Conservation (phyloP, 257 asterid species). For the Solanum corneliomulleri region DNA sequence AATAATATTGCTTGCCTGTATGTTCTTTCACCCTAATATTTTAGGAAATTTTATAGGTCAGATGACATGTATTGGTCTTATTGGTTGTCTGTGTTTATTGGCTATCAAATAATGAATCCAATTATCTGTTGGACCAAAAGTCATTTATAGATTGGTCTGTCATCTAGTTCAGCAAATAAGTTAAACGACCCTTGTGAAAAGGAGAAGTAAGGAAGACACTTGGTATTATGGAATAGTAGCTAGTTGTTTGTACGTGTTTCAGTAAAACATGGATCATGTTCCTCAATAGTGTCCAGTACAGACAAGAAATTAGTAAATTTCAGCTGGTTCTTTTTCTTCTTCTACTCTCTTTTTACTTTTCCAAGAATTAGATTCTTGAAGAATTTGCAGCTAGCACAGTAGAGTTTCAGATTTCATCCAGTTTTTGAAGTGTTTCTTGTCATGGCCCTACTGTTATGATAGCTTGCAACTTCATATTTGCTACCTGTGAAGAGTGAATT, state of each 20-base stretch:
- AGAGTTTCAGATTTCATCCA: not conserved
- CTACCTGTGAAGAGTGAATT: not conserved
- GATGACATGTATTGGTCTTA: not conserved
- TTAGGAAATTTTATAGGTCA: not conserved
- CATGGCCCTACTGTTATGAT: not conserved
- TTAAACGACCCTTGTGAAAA: not conserved
- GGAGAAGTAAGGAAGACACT: not conserved
- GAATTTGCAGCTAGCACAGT: not conserved
- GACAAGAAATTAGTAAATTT: not conserved
- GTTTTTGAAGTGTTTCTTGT: not conserved
- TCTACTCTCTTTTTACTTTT: not conserved
- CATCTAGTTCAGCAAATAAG: not conserved
- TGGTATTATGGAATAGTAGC: not conserved
- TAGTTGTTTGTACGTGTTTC: not conserved
- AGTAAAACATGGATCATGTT: not conserved
- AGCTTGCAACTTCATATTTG: not conserved
- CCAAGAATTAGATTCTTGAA: not conserved
- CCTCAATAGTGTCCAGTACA: not conserved
- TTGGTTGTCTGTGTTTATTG: not conserved
- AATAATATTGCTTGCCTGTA: slow-evolving; percentile 77
- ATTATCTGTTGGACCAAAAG: not conserved
- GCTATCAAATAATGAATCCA: not conserved
- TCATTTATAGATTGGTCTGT: not conserved
- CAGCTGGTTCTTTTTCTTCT: not conserved
- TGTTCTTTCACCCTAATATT: not conserved